A percentile compares a stretch with the other conserved stretches of the same genome.
Evolutionary conservation across 176 grass and related monocot genomes (phyloP).

Genomic region (Thalia dealbata): DNA sequence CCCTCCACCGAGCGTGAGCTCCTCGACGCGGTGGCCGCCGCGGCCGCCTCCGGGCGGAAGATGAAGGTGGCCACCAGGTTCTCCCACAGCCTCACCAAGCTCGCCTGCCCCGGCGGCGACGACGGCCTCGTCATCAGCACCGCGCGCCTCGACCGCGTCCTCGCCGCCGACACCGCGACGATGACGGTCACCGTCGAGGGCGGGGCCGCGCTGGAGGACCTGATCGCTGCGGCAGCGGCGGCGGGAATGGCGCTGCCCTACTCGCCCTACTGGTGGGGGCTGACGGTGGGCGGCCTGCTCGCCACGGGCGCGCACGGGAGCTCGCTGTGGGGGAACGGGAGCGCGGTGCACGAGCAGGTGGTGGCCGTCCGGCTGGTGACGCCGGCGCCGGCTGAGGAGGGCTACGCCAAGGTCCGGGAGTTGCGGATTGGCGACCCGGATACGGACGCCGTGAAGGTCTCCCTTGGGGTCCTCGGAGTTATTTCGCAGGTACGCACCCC

Average conservation of each 20-base stretch:
- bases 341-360: slow-evolving; percentile 86
- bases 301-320: slow-evolving; percentile 72
- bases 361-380: slow-evolving; percentile 55
- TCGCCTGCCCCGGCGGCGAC: slow-evolving; percentile 49
- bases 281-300: slow-evolving; percentile 66
- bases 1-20: slow-evolving; percentile 49
- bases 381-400: slow-evolving; percentile 30
- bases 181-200: slow-evolving; percentile 41
- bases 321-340: slow-evolving; percentile 56
- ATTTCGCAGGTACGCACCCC: slow-evolving; percentile 74
- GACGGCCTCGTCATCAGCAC: slow-evolving; percentile 54
- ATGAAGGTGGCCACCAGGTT: slow-evolving; percentile 48
- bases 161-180: slow-evolving; percentile 16
- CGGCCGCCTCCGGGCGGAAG: slow-evolving; percentile 26
- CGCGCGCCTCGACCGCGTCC: slow-evolving; percentile 21
- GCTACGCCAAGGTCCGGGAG: slow-evolving; percentile 44
- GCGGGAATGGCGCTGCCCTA: slow-evolving; percentile 51
- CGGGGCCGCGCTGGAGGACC: slow-evolving; percentile 34
- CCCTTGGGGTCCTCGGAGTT: slow-evolving; percentile 65
- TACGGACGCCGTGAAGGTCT: slow-evolving; percentile 63
- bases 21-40: slow-evolving; percentile 29
- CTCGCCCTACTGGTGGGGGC: slow-evolving; percentile 61
- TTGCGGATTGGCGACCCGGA: slow-evolving; percentile 34
- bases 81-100: slow-evolving; percentile 63
- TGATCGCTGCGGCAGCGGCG: slow-evolving; percentile 22